Conservation (phyloP, 352 stramenopile genomes). For the Phytopythium cucurbitacearum region DNA sequence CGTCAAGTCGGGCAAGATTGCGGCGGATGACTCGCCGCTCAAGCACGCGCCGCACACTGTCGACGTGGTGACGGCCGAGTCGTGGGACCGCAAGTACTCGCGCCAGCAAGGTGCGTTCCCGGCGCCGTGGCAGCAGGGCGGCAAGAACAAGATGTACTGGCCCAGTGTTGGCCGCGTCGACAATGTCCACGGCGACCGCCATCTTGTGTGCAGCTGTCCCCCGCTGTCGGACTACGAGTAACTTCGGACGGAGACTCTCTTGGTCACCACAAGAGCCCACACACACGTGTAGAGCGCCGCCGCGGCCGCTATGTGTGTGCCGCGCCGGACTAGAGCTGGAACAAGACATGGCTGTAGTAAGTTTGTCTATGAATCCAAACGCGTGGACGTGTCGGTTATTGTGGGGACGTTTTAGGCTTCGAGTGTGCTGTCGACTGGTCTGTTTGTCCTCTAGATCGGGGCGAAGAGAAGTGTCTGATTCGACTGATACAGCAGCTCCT, state of each 20-base stretch:
- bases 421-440: neutral
- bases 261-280: no score
- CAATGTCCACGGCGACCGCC: slow-evolving; percentile 98
- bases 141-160: slow-evolving; percentile 98
- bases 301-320: no score
- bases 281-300: no score
- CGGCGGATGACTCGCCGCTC: slow-evolving; percentile 91
- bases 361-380: no score
- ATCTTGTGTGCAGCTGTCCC: slow-evolving; percentile 98
- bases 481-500: slow-evolving; percentile 64
- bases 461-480: slow-evolving; percentile 66
- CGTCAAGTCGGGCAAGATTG: slow-evolving; percentile 90
- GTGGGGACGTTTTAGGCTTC: neutral
- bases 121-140: slow-evolving; percentile 89
- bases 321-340: no score
- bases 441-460: slow-evolving; percentile 20
- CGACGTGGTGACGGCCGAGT: slow-evolving; percentile 87
- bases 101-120: slow-evolving; percentile 94
- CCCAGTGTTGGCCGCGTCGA: slow-evolving; percentile 95
- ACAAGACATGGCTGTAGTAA: no score
- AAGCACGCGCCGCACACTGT: slow-evolving; percentile 97
- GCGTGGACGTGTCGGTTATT: neutral
- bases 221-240: slow-evolving; percentile 94
- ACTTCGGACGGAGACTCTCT: neutral
- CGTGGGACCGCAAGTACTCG: slow-evolving; percentile 96